Evolutionary conservation across 176 grass and related monocot species (phyloP), one percentile per base, ranked within the genome.

Genomic region (Paspalum vaginatum): DNA sequence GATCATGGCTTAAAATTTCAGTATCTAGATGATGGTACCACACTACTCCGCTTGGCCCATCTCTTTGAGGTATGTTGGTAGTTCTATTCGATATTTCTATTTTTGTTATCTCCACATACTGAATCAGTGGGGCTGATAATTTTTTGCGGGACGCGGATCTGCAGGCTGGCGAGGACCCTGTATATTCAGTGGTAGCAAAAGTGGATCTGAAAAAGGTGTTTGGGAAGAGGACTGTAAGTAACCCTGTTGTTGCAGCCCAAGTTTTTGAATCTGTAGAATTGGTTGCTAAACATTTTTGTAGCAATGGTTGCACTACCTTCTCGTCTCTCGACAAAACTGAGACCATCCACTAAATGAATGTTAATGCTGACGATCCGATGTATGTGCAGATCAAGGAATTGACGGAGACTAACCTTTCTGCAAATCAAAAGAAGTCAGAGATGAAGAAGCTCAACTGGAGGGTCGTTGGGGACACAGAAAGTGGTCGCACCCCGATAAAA

Each of bases 171-270:
- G 94, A 97, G 77, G 89, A 97, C 70, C 39, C 68, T 53, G 74
- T 73, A 37, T 87, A 94, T 83, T 97, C 94, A n/a, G 79, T 57
- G 49, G 65, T 94, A 74, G 85, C 87, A 26, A 85, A 76, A 59
- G 87, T 97, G 49, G 89, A 97, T 76, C 64, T 97, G 48, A 90
- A 61, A 72, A 97, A 88, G 77, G 25, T 97, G 17, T 97, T 94
- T 51, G 78, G 82, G 11, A 86, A 81, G 65, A 94, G 72, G 72
- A 78, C 8, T 43, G 94, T 94, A 92, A 88, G 79, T 86, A 77
- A 79, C 13, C 13, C 11, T 49, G 73, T 16, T 45, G 20, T 20
- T 52, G 55, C 8, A 32, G 12, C 41, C 39, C 13, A n/a, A 42
- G 7, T 51, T 39, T 58, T 60, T 26, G 6, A 27, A 64, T 40